These are phyloP conservation scores for Cladophialophora immunda DNA, from an alignment of 2,329 filamentous ascomycete genomes.

Conservation along the genomic window DNA sequence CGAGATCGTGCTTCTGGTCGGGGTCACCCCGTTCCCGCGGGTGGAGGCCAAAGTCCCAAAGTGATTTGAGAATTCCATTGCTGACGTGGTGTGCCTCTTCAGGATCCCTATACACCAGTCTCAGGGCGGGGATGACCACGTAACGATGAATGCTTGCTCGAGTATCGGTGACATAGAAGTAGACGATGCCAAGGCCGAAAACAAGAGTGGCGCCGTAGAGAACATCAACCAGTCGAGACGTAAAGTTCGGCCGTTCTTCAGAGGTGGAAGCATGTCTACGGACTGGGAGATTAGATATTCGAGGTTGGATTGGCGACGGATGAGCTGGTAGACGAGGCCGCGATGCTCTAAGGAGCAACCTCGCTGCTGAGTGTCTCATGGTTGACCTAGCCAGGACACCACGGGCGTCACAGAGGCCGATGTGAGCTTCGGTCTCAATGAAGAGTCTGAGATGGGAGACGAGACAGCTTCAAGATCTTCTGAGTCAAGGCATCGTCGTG, in stretches of 20 bases:
- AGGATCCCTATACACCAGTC: slow-evolving; percentile 54
- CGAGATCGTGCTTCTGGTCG: slow-evolving; percentile 62
- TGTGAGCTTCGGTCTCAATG: background rate
- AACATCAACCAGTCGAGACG: slow-evolving; percentile 59
- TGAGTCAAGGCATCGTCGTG: background rate
- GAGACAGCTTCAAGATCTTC: background rate
- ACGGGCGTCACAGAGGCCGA: background rate
- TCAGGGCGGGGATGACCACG: slow-evolving; percentile 62
- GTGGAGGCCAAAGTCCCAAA: slow-evolving; percentile 79
- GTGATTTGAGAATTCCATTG: slow-evolving; percentile 72
- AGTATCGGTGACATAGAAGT: slow-evolving; percentile 78
- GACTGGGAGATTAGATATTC: slow-evolving; percentile 7
- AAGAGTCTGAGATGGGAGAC: background rate
- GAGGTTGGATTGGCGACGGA: slow-evolving; percentile 2
- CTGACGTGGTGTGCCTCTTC: slow-evolving; percentile 92
- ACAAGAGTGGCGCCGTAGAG: slow-evolving; percentile 64
- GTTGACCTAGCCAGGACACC: background rate
- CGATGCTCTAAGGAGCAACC: slow-evolving; percentile 25
- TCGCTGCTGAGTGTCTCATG: slow-evolving; percentile 21
- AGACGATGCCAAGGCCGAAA: slow-evolving; percentile 59
- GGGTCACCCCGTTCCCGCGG: slow-evolving; percentile 79
- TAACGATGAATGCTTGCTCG: slow-evolving; percentile 75
- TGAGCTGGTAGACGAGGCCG: slow-evolving; percentile 10
- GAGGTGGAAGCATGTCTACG: slow-evolving; percentile 38
- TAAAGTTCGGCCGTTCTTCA: slow-evolving; percentile 41